These are phyloP conservation scores for Beauveria medogensis DNA, from an alignment of 2,329 filamentous ascomycete species.

Conservation along the genomic window DNA sequence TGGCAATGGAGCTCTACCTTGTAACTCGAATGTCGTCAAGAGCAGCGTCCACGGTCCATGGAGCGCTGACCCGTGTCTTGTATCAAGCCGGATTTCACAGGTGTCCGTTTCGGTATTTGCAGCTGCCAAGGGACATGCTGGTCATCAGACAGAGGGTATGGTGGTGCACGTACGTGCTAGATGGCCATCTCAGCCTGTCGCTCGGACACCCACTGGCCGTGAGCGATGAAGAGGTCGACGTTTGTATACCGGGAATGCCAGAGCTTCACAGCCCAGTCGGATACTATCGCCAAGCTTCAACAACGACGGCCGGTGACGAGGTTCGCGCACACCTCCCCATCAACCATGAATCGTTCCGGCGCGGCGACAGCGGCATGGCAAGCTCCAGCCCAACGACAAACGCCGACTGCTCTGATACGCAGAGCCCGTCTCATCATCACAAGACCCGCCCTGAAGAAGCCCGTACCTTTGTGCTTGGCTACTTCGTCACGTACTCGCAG, in stretches of 20 bases:
- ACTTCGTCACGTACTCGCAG: constrained; percentile 16
- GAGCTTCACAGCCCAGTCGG: constrained; percentile 18
- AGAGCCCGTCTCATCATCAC: constrained; percentile 11
- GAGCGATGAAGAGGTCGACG: constrained; percentile 29
- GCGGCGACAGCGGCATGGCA: neutral
- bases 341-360: neutral
- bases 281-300: neutral
- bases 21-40: constrained; percentile 39
- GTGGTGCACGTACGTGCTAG: constrained; percentile 31
- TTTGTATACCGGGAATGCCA: constrained; percentile 24
- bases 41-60: constrained; percentile 39
- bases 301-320: constrained; percentile 7
- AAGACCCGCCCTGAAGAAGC: constrained; percentile 8
- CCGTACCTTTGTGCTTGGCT: constrained; percentile 13
- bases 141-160: constrained; percentile 32
- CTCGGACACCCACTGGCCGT: constrained; percentile 28
- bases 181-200: constrained; percentile 27
- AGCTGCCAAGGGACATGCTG: constrained; percentile 27
- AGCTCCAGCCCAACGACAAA: neutral
- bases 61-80: constrained; percentile 36
- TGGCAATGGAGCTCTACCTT: constrained; percentile 40
- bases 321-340: constrained; percentile 13
- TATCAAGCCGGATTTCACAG: constrained; percentile 43
- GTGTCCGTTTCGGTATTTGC: constrained; percentile 41
- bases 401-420: neutral